phyloP scores from a whole-genome alignment of 306 rosid species.

The Rosa multiflora region DNA sequence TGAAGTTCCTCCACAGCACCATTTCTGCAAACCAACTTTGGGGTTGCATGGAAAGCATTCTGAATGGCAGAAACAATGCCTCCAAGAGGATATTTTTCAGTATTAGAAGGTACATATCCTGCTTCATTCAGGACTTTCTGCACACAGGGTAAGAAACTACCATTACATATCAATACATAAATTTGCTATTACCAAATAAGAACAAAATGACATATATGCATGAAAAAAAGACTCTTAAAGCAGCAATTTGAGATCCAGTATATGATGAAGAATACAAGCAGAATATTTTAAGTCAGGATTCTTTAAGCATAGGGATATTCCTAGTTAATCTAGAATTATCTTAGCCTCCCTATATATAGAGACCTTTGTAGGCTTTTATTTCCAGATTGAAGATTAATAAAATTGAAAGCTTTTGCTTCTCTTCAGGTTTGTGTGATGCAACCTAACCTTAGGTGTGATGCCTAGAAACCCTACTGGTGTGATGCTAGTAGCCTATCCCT shows the following conservation, averaged over 20 bases:
- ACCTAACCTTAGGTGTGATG: too few relatives aligned
- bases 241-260: not conserved
- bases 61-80: constrained; percentile 87
- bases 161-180: not conserved
- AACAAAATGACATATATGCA: not conserved
- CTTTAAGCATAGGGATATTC: too few relatives aligned
- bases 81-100: constrained; percentile 89
- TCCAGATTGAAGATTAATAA: too few relatives aligned
- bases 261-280: too few relatives aligned
- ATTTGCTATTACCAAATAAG: not conserved
- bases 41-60: constrained; percentile 84
- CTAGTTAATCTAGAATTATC: too few relatives aligned
- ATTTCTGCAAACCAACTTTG: constrained; percentile 56
- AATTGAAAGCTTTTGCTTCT: too few relatives aligned
- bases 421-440: too few relatives aligned
- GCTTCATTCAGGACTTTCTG: constrained; percentile 76
- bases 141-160: constrained; percentile 13
- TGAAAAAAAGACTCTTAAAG: not conserved
- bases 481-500: too few relatives aligned
- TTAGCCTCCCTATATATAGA: too few relatives aligned
- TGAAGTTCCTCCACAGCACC: constrained; percentile 72
- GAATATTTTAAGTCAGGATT: too few relatives aligned
- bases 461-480: too few relatives aligned
- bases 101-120: constrained; percentile 83
- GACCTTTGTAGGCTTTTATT: too few relatives aligned